Evolutionary conservation across 2,329 filamentous ascomycete genomes (phyloP).

Genomic region (Pestalotiopsis sp.): DNA sequence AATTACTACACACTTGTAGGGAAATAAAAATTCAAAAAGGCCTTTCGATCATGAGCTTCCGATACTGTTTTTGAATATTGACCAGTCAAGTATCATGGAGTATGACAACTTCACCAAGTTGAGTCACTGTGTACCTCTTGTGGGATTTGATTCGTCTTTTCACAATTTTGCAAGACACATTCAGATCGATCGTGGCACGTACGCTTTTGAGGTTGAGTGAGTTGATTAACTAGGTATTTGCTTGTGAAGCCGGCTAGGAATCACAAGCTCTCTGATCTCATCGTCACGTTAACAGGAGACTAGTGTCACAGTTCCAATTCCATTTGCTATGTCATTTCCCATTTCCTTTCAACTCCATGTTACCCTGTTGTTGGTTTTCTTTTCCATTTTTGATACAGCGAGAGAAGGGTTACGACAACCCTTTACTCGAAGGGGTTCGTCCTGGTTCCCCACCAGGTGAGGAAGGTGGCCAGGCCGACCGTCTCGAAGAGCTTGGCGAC

Average conservation of each 20-base stretch:
- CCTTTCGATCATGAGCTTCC: background rate
- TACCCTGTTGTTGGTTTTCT: background rate
- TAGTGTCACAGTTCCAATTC: conserved; percentile 8
- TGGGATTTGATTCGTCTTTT: background rate
- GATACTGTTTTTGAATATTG: background rate
- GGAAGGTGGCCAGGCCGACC: conserved; percentile 85
- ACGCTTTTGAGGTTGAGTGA: background rate
- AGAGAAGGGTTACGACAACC: background rate
- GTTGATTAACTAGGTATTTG: conserved; percentile 7
- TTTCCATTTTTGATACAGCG: background rate
- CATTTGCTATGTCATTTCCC: conserved; percentile 7
- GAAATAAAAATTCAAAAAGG: conserved; percentile 13
- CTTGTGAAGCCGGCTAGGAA: background rate
- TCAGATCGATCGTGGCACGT: background rate
- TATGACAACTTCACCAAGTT: background rate
- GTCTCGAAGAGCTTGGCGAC: conserved; percentile 90
- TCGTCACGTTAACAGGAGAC: conserved; percentile 7
- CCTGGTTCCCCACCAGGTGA: conserved; percentile 97
- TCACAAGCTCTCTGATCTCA: background rate
- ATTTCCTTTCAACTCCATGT: background rate
- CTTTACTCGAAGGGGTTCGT: conserved; percentile 87
- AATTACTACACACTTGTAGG: conserved; percentile 13
- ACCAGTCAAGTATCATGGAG: background rate
- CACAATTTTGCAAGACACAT: background rate
- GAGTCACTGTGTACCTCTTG: background rate